Evolutionary conservation across 495 filamentous ascomycete species (phyloP), one percentile per base, ranked within the genome.

Genomic region (Neurospora intermedia): DNA sequence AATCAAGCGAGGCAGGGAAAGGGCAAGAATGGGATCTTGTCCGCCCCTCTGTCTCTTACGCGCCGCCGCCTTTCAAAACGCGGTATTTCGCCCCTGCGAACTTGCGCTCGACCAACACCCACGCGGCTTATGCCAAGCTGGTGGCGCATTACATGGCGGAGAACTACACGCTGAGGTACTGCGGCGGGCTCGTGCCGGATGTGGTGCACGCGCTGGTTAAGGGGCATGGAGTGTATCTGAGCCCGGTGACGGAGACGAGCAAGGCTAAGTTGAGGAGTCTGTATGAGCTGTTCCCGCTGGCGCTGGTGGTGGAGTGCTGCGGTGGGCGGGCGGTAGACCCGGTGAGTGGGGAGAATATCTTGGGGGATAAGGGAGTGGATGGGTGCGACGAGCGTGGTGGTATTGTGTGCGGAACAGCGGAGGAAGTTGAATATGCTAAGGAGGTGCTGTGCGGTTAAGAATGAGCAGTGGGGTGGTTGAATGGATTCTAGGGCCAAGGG

Each of bases 21-120:
- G 27, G 54, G 3, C 54, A 66, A 9, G 54, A 66, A 35, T 78
- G 76, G 71, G 78, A 83, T 39, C 71, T 87, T 11, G 76, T 86
- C 40, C 82, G 81, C 10, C 72, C 83, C 0, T 20, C 59, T 1
- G 74, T 86, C 4, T 69, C 69, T 8, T 75, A 86, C 8, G 69
- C 74, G 5, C 73, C 74, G 13, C 13, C 77, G 5, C 77, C 80
- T 0, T 78, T 78, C 43, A 82, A 78, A 69, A 81, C 82, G 31
- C 79, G 81, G 8, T 87, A 86, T 69, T 87, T 88, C 71, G 82
- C 86, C 0, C 86, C 86, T 1, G 86, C 86, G n/a, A 88, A 88
- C 72, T 75, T 88, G 43, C 83, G 86, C 43, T 79, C 83, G 0
- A 85, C 86, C 4, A 78, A 83, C 13, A 80, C 85, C 31, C 76